Evolutionary conservation across 306 rosid genomes (phyloP), one percentile per base, ranked within the genome.

Genomic region (Rosa persica): DNA sequence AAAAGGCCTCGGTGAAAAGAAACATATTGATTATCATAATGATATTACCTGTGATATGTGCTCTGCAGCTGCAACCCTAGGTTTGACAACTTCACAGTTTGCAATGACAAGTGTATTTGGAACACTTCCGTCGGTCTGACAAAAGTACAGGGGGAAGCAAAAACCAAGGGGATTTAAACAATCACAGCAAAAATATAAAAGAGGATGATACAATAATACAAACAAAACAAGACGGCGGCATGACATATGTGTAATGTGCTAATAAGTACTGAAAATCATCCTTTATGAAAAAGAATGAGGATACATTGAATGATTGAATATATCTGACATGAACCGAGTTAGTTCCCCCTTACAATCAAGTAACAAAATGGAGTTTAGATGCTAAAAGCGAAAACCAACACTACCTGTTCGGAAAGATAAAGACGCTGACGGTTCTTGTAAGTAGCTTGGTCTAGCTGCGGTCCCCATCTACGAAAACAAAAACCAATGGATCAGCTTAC

Each of bases 31-130:
- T 43, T 16, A 67, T 61, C 43, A 62, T 12, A 17, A 27, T 40
- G 49, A 2, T 30, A 20, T 67, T 79, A 93, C 99, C 99, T 93
- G 99, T 1, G 98, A 89, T 83, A 95, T 95, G 84, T 95, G 99
- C 81, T 95, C 99, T 10, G 99, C 99, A 72, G 97, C 99, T 34
- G 99, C 99, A 87, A 95, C 99, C 88, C 99, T 93, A 48, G 96
- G 91, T 81, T 95, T 95, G 72, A 95, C 99, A 73, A 95, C 96
- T 89, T 95, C 99, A 76, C 99, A 95, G 74, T 93, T 95, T 4
- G 99, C 99, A 78, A 95, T 93, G 81, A 95, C 98, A 77, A 95
- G 87, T 2, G 99, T 95, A 85, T 95, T 95, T 43, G 99, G 99
- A 77, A 91, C 97, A 48, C 94, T 95, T 2, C 98, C 98, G 83